phyloP scores from a whole-genome alignment of 2,329 filamentous ascomycete genomes.

The Didymella pomorum region DNA sequence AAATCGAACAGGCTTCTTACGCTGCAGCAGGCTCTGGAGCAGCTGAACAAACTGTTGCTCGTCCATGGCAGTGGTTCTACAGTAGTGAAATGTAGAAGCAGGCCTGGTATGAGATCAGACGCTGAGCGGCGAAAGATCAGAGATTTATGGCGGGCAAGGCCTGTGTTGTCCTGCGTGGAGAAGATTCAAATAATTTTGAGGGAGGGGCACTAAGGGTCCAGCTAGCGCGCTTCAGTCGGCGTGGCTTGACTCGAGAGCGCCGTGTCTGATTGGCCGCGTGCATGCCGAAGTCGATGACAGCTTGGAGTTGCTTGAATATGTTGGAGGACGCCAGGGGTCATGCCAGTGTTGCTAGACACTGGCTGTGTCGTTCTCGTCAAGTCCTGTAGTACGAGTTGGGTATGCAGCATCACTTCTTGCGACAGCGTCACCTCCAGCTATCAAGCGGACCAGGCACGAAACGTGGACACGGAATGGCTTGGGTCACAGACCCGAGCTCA shows the following conservation, averaged over 20 bases:
- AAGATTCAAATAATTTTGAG: slow-evolving; percentile 25
- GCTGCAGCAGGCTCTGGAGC: slow-evolving; percentile 85
- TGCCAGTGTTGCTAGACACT: neutral
- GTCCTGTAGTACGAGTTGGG: neutral
- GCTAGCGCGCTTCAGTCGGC: slow-evolving; percentile 7
- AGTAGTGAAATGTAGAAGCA: slow-evolving; percentile 32
- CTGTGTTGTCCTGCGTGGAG: slow-evolving; percentile 31
- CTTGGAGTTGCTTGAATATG: neutral
- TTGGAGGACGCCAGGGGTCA: neutral
- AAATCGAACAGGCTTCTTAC: slow-evolving; percentile 62
- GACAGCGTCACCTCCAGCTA: neutral
- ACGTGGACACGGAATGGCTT: neutral
- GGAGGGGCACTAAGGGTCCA: slow-evolving; percentile 10
- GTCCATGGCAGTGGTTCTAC: slow-evolving; percentile 66
- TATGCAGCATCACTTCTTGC: neutral
- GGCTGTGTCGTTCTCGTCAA: neutral
- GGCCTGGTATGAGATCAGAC: slow-evolving; percentile 31
- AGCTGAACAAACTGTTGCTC: slow-evolving; percentile 85
- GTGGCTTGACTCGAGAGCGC: neutral
- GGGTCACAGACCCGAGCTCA: neutral
- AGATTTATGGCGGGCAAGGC: slow-evolving; percentile 29
- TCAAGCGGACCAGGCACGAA: neutral
- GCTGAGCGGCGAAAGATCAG: slow-evolving; percentile 32
- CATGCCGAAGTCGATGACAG: neutral
- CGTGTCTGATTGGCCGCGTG: slow-evolving; percentile 15